Conservation (phyloP, 2,329 filamentous ascomycete species). For the Fusarium redolens region DNA sequence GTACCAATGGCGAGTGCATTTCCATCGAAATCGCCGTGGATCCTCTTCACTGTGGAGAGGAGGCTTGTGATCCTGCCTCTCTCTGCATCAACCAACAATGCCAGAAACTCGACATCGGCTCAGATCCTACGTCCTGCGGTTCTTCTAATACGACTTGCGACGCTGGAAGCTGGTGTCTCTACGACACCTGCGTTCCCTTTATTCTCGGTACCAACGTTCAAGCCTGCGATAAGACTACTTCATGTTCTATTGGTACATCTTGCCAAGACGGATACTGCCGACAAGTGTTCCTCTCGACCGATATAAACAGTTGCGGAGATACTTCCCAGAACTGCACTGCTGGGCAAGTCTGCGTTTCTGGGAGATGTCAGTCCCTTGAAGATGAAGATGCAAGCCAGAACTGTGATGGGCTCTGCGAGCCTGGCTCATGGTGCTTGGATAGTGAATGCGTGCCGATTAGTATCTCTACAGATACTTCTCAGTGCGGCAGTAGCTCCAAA, state of each 20-base stretch:
- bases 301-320: constrained; percentile 25
- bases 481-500: constrained; percentile 5
- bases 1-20: constrained; percentile 12
- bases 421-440: constrained; percentile 16
- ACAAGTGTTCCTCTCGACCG: constrained; percentile 17
- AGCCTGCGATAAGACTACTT: constrained; percentile 11
- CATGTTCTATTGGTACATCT: constrained; percentile 11
- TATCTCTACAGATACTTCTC: constrained; percentile 19
- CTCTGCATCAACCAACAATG: constrained; percentile 30
- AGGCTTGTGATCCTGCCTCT: constrained; percentile 14
- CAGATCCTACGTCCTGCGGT: constrained; percentile 23
- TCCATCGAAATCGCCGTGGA: constrained; percentile 28
- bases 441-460: constrained; percentile 9
- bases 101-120: constrained; percentile 22
- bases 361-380: constrained; percentile 7
- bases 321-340: constrained; percentile 9
- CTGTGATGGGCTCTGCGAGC: constrained; percentile 15
- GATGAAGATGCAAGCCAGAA: neutral
- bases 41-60: constrained; percentile 8
- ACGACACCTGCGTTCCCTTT: constrained; percentile 25
- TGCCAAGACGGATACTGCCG: constrained; percentile 22
- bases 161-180: constrained; percentile 36
- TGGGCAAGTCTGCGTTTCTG: constrained; percentile 28
- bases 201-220: constrained; percentile 30
- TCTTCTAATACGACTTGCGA: constrained; percentile 10